Evolutionary conservation across 2,329 filamentous ascomycete species (phyloP), one percentile per base, ranked within the genome.

Genomic region (Neopestalotiopsis clavispora): DNA sequence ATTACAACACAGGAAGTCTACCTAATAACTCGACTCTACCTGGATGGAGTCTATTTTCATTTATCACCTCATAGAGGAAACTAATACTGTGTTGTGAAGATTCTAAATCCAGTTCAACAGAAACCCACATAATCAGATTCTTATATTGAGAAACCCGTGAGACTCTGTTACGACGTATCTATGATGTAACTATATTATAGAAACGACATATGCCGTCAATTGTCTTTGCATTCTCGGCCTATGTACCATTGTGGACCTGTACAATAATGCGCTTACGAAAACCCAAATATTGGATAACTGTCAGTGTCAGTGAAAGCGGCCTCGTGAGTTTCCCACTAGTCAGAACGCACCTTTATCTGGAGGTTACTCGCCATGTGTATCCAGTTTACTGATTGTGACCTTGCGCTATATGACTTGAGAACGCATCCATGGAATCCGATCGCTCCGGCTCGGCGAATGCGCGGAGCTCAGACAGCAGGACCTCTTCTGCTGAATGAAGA

Each of bases 401-500:
- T 59, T 0, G 20, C 4, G 23, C 56, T 20, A 20, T 59, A 59
- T 20, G 56, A 59, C 56, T 59, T 59, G 20, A 59, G 3, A 32
- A 20, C 56, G 23, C n/a, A n/a, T 59, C 20, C 2, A 59, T 17
- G 23, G 30, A 59, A 59, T 59, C 56, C 6, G 20, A 3, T 1
- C 56, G 20, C 1, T 59, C 56, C 20, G 56, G 30, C 5, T 59
- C 56, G 56, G 56, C 20, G 30, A 59, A 59, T 10, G 14, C 56
- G 14, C 56, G 56, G 30, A 59, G 56, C 4, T 59, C 56, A 20
- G 56, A 59, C 1, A 59, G 23, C 23, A 59, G 56, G 56, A 59
- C 56, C 56, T 59, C 56, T 30, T 59, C 56, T 14, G 56, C 56
- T 20, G 56, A 59, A 20, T 59, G 56, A 28, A 59, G 56, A n/a